Evolutionary conservation across 2,329 filamentous ascomycete genomes (phyloP).

Genomic region (Penicillium sp.): DNA sequence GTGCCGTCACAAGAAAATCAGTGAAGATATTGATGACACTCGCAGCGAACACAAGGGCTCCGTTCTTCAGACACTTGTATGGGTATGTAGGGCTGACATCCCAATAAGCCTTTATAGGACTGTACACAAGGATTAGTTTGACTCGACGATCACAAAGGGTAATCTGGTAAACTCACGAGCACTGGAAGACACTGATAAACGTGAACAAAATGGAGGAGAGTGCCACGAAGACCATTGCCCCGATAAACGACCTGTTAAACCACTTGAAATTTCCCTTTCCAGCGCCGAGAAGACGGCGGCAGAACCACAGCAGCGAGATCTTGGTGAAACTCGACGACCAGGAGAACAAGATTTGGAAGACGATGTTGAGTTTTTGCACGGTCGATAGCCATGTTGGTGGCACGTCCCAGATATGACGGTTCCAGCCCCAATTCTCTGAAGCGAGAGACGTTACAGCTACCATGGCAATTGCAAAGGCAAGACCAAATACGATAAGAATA

Average conservation of each 20-base stretch:
- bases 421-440: slow-evolving; percentile 37
- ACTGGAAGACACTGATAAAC: slow-evolving; percentile 42
- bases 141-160: not conserved
- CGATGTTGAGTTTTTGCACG: slow-evolving; percentile 39
- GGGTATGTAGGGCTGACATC: slow-evolving; percentile 28
- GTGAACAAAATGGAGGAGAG: slow-evolving; percentile 34
- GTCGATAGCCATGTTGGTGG: slow-evolving; percentile 28
- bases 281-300: slow-evolving; percentile 34
- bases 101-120: slow-evolving; percentile 39
- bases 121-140: slow-evolving; percentile 16
- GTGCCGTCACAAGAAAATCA: slow-evolving; percentile 37
- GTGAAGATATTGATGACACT: slow-evolving; percentile 42
- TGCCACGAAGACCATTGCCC: slow-evolving; percentile 35
- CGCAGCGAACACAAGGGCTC: slow-evolving; percentile 34
- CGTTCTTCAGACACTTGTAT: slow-evolving; percentile 32
- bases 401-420: slow-evolving; percentile 47
- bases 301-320: slow-evolving; percentile 42
- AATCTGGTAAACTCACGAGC: slow-evolving; percentile 35
- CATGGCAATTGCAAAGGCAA: slow-evolving; percentile 45
- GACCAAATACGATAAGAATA: slow-evolving; percentile 46
- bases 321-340: slow-evolving; percentile 39
- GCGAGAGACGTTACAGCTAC: slow-evolving; percentile 35
- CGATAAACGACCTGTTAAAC: slow-evolving; percentile 29
- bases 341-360: slow-evolving; percentile 41
- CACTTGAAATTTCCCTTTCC: slow-evolving; percentile 30